These are phyloP conservation scores for Neospermospora avenae DNA, from an alignment of 2,329 filamentous ascomycete species.

Conservation along the genomic window DNA sequence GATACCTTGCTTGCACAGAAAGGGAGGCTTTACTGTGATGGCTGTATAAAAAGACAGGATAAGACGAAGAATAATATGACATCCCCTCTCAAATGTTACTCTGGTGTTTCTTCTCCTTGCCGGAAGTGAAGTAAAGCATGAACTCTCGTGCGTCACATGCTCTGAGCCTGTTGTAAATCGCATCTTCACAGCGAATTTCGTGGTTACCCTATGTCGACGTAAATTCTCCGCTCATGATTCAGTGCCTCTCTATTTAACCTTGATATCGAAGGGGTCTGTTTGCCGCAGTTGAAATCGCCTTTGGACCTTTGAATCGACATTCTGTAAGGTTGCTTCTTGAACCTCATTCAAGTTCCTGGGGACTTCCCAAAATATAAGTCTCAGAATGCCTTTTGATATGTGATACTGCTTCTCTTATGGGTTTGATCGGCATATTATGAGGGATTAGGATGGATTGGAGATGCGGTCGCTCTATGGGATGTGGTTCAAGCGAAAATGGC, in stretches of 20 bases:
- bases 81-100: slow-evolving; percentile 50
- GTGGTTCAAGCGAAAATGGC: slow-evolving; percentile 14
- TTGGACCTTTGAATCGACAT: not conserved
- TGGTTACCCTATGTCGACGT: slow-evolving; percentile 8
- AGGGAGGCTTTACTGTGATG: slow-evolving; percentile 29
- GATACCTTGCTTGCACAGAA: slow-evolving; percentile 31
- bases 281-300: not conserved
- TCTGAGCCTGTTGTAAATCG: slow-evolving; percentile 25
- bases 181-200: slow-evolving; percentile 23
- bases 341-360: not conserved
- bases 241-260: slow-evolving; percentile 8
- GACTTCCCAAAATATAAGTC: not conserved
- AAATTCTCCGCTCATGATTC: slow-evolving; percentile 13
- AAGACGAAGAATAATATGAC: slow-evolving; percentile 51
- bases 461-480: slow-evolving; percentile 7
- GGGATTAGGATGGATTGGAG: slow-evolving; percentile 9
- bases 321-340: not conserved
- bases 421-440: slow-evolving; percentile 19
- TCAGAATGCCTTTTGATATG: not conserved
- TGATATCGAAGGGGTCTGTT: slow-evolving; percentile 8
- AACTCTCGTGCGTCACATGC: slow-evolving; percentile 2
- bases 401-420: slow-evolving; percentile 18
- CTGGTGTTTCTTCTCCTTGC: not conserved
- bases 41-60: slow-evolving; percentile 41
- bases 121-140: not conserved